phyloP scores from a whole-genome alignment of 352 stramenopile species.

The Elongisporangium undulatum region DNA sequence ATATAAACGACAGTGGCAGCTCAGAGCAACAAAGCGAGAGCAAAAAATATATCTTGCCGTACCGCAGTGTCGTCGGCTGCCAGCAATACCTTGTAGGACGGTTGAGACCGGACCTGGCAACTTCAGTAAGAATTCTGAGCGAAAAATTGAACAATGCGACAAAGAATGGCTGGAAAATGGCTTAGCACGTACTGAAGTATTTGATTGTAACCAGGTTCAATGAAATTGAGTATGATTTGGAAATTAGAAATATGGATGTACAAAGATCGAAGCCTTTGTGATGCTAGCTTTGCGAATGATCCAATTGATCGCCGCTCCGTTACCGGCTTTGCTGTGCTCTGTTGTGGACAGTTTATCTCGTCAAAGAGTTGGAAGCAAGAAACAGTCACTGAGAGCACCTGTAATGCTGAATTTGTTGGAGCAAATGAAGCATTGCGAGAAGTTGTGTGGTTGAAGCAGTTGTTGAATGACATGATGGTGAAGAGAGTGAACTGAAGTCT shows the following conservation, averaged over 20 bases:
- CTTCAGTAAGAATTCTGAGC: constrained; percentile 3
- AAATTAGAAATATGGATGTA: constrained; percentile 7
- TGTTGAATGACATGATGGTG: constrained; percentile 4
- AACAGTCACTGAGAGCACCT: constrained; percentile 9
- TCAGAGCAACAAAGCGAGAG: not conserved
- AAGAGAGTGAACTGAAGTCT: constrained; percentile 4
- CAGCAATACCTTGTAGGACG: constrained; percentile 11
- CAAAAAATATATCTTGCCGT: constrained; percentile 9
- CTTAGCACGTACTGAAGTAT: constrained; percentile 6
- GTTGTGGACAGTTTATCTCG: constrained; percentile 12
- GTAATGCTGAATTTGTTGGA: constrained; percentile 7
- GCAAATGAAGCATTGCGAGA: constrained; percentile 5
- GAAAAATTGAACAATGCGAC: constrained; percentile 3
- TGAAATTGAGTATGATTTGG: constrained; percentile 14
- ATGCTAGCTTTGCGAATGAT: constrained; percentile 13
- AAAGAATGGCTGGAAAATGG: constrained; percentile 11
- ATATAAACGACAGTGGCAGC: not conserved
- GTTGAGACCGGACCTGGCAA: constrained; percentile 5
- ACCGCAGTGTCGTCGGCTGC: constrained; percentile 11
- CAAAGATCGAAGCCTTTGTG: constrained; percentile 12
- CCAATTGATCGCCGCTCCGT: constrained; percentile 8
- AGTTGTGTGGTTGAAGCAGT: constrained; percentile 13
- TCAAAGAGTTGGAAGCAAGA: constrained; percentile 10
- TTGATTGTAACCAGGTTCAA: constrained; percentile 5
- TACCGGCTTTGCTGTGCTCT: constrained; percentile 10